Evolutionary conservation across 1,284 basidiomycete species (phyloP), one percentile per base, ranked within the genome.

Genomic region (Marasmius fiardii): DNA sequence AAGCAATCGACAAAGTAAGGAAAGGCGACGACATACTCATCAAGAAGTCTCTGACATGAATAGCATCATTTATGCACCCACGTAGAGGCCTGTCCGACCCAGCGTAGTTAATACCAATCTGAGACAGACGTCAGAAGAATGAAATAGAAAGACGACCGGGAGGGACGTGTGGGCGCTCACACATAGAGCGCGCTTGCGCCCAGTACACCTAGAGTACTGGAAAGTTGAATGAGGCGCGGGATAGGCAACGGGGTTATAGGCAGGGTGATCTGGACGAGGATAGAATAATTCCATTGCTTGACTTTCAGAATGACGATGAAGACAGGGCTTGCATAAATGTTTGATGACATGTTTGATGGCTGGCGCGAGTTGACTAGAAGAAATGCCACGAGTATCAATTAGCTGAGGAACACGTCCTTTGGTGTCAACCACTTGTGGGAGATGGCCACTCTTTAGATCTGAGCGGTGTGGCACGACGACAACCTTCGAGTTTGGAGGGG

Each of bases 81-180:
- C 75, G 71, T 7, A 95, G 77, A 61, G 82, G 81, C 53, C 82
- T 79, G 0, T 64, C 63, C 56, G 83, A 80, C 0, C 90, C 88
- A 11, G 65, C 66, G 65, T 95, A 95, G 69, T 94, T 94, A 64
- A 94, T 86, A 0, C 88, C 90, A 60, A 92, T 85, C 86, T 85
- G 58, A 43, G 43, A 41, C 21, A 37, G 51, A 35, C 43, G 41
- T 18, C 14, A 23, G 21, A 57, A 34, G 33, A 47, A 35, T 6
- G 33, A 56, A 53, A 39, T 59, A 58, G 44, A 44, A 50, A 53
- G n/a, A n/a, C n/a, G 24, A 54, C n/a, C 48, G 23, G 33, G 31
- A 23, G 53, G 31, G 31, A 23, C 53, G 31, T 10, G 23, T 14
- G 48, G 39, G 51, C 43, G 47, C 85, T 65, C 63, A 88, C 86